Percentiles rank a stretch among this genome's conserved stretches.
Conservation (phyloP, 2,329 filamentous ascomycete species). For the Botrytis elliptica region DNA sequence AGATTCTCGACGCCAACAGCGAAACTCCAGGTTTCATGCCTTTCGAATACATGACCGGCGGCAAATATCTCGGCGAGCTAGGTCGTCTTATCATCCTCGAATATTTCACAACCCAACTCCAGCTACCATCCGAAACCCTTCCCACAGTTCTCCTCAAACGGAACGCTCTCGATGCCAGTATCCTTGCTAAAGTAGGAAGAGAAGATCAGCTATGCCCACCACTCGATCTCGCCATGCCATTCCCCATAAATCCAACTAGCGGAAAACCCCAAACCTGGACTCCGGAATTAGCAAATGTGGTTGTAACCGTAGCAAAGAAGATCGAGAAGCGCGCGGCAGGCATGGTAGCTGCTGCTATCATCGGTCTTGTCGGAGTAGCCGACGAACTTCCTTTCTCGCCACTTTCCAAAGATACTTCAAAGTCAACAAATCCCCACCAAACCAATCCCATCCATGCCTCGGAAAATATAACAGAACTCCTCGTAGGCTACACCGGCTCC, state of each 20-base stretch:
- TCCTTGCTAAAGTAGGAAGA: constrained; percentile 5
- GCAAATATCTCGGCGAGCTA: constrained; percentile 87
- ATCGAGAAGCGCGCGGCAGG: constrained; percentile 72
- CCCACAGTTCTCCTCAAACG: constrained; percentile 28
- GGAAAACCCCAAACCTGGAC: constrained; percentile 55
- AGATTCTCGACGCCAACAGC: constrained; percentile 62
- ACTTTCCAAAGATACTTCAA: neutral
- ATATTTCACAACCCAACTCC: constrained; percentile 64
- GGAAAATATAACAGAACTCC: constrained; percentile 52
- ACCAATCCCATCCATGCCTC: neutral
- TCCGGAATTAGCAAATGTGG: constrained; percentile 53
- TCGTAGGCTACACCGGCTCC: constrained; percentile 77
- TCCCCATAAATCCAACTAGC: neutral
- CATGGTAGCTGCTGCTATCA: constrained; percentile 69
- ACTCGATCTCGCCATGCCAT: neutral
- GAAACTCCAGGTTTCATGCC: constrained; percentile 83
- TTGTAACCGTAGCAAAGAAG: constrained; percentile 66
- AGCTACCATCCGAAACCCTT: constrained; percentile 25
- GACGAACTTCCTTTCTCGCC: constrained; percentile 55
- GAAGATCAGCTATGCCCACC: neutral
- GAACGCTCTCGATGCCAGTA: constrained; percentile 42
- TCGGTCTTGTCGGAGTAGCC: constrained; percentile 67
- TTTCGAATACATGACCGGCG: constrained; percentile 97
- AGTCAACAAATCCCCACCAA: neutral
- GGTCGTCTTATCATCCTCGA: constrained; percentile 76